These are phyloP conservation scores for Debaryomycetaceae sp. DNA, from an alignment of 1,139 yeast genomes.

Conservation along the genomic window DNA sequence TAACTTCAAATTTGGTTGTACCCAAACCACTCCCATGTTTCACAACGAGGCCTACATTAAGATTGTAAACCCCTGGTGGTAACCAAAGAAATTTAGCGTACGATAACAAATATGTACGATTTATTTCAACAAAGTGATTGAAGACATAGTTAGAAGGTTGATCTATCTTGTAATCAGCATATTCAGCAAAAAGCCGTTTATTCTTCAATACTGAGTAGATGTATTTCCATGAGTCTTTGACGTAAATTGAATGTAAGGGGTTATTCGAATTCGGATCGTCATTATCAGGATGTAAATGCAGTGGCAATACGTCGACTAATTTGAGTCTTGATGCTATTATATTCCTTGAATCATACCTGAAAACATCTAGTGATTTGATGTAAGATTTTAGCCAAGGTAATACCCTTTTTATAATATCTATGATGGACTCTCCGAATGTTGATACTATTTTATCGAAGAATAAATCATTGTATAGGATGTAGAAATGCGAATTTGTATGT, in stretches of 20 bases:
- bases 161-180: slow-evolving; percentile 48
- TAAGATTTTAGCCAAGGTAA: slow-evolving; percentile 43
- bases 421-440: slow-evolving; percentile 42
- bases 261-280: slow-evolving; percentile 8
- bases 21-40: slow-evolving; percentile 56
- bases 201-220: slow-evolving; percentile 49
- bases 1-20: slow-evolving; percentile 53
- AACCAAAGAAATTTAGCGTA: slow-evolving; percentile 46
- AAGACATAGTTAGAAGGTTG: slow-evolving; percentile 47
- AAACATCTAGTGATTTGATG: slow-evolving; percentile 47
- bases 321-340: slow-evolving; percentile 30
- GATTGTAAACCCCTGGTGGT: slow-evolving; percentile 52
- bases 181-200: slow-evolving; percentile 52
- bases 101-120: slow-evolving; percentile 47
- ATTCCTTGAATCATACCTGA: slow-evolving; percentile 33
- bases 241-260: slow-evolving; percentile 24
- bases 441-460: slow-evolving; percentile 41
- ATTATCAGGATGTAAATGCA: slow-evolving; percentile 7
- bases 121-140: slow-evolving; percentile 45
- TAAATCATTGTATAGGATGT: slow-evolving; percentile 48
- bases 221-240: slow-evolving; percentile 56
- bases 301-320: slow-evolving; percentile 13
- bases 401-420: slow-evolving; percentile 24
- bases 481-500: slow-evolving; percentile 40
- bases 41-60: slow-evolving; percentile 51